Base-by-base conservation (phyloP, 2,329 filamentous ascomycete genomes). In the Cladosporium sp. region DNA sequence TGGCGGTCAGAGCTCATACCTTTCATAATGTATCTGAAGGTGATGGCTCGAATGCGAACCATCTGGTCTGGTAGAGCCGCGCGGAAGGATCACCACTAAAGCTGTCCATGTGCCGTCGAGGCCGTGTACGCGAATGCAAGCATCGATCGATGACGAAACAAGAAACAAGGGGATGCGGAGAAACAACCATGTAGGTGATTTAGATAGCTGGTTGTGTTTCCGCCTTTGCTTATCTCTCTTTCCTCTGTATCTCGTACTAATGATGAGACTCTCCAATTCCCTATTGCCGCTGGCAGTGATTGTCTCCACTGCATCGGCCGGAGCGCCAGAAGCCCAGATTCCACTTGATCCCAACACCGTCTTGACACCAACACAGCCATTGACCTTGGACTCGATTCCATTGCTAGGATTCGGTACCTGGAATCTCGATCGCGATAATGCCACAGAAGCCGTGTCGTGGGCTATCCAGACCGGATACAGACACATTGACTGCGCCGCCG, bases 391-490 rank as follows among this genome's bases (percentile, higher is more conserved):
- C 28, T 55, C 59, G 0, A 70, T 72, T 15, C 71, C 71, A 25
- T 60, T 67, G 0, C 60, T 75, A 3, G 72, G 73, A 17, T 74
- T 73, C 51, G 73, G 72, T 9, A 75, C 73, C 1, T 75, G 72
- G 71, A 72, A 73, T 47, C 61, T 74, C 5, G 67, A 68, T 40
- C 64, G 65, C 39, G 58, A 61, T 17, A 74, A 73, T 59, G 68
- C 70, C 37, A 69, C 68, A 47, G 70, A 70, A 35, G 70, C 71
- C 20, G 72, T 74, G 2, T 71, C 71, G 2, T 64, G 64, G 51
- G 73, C 73, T 4, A 70, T 81, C 28, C 73, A 78, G 44, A 65
- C 73, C 42, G 80, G 80, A n/a, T 83, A 82, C 67, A 74, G 77
- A 15, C 80, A 82, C 66, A 78, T 83, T 60, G 80, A 83, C 65